Evolutionary conservation across 345 rosid genomes (phyloP).

Genomic region (Populus simonii): DNA sequence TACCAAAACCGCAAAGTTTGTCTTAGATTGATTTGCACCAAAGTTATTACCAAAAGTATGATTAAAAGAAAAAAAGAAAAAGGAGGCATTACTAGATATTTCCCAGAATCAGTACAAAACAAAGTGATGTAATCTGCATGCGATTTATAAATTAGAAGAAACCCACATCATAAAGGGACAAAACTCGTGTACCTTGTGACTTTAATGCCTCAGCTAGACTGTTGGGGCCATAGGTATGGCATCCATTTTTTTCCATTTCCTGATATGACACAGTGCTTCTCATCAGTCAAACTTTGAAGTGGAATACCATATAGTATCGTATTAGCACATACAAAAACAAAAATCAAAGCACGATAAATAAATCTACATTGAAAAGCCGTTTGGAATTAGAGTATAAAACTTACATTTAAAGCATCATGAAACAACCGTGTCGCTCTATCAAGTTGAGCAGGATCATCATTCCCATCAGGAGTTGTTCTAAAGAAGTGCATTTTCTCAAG

Average conservation of each 20-base stretch:
- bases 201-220: slow-evolving; percentile 70
- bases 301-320: neutral
- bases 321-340: neutral
- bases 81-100: neutral
- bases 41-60: neutral
- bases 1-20: neutral
- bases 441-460: slow-evolving; percentile 59
- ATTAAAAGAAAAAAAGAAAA: no score
- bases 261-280: slow-evolving; percentile 34
- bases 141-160: neutral
- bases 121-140: neutral
- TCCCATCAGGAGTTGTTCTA: slow-evolving; percentile 49
- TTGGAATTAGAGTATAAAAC: neutral
- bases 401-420: slow-evolving; percentile 68
- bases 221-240: slow-evolving; percentile 42
- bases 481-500: slow-evolving; percentile 70
- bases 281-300: slow-evolving; percentile 3
- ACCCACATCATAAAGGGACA: slow-evolving; percentile 2
- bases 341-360: neutral
- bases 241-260: slow-evolving; percentile 79
- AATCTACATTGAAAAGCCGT: neutral
- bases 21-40: neutral
- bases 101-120: neutral
- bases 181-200: slow-evolving; percentile 57
- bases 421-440: slow-evolving; percentile 69